Evolutionary conservation across 2,329 filamentous ascomycete genomes (phyloP).

Genomic region (Exophiala sideris): DNA sequence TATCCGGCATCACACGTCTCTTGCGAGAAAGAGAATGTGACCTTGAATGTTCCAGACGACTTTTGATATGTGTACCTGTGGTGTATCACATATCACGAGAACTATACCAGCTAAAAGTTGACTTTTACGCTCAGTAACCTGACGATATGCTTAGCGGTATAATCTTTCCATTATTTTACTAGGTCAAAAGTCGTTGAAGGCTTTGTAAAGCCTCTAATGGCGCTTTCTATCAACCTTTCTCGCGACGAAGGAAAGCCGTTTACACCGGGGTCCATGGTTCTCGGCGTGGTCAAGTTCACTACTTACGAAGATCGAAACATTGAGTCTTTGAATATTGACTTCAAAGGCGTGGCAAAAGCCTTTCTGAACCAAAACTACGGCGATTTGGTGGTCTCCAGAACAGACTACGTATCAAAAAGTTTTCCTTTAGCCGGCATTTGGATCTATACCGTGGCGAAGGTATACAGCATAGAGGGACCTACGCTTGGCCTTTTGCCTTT

Average conservation of each 20-base stretch:
- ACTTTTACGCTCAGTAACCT: too few species aligned
- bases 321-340: slow-evolving; percentile 2
- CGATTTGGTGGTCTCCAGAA: slow-evolving; percentile 6
- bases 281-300: slow-evolving; percentile 10
- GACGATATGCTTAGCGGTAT: too few species aligned
- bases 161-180: too few species aligned
- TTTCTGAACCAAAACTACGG: slow-evolving; percentile 13
- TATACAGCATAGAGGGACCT: slow-evolving; percentile 5
- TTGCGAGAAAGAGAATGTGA: too few species aligned
- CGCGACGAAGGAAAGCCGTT: slow-evolving; percentile 4
- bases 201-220: not conserved
- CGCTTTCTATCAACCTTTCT: slow-evolving; percentile 10
- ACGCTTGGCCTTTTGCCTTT: slow-evolving; percentile 20
- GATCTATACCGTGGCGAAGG: slow-evolving; percentile 5
- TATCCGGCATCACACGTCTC: too few species aligned
- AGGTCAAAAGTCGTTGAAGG: too few species aligned
- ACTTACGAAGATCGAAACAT: slow-evolving; percentile 8
- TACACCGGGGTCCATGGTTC: slow-evolving; percentile 10
- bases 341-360: slow-evolving; percentile 9
- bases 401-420: not conserved
- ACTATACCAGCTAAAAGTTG: too few species aligned
- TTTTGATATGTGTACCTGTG: too few species aligned
- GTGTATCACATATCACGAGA: too few species aligned
- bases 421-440: slow-evolving; percentile 8
- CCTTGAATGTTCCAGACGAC: too few species aligned